Conservation (phyloP, 352 stramenopile genomes). For the Halophytophthora batemanensis region DNA sequence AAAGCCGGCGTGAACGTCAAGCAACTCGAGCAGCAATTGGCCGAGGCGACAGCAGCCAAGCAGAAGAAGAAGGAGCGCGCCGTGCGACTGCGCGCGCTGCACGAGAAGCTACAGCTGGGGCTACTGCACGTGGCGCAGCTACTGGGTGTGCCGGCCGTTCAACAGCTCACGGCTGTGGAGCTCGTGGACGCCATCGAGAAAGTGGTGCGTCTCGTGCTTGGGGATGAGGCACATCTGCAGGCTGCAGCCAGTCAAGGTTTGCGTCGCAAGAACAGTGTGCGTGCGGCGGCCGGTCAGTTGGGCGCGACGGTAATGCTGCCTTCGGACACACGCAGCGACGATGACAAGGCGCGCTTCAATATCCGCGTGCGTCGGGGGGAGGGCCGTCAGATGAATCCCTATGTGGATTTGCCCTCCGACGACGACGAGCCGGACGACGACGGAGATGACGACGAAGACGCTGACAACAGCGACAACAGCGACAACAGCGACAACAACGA, state of each 20-base stretch:
- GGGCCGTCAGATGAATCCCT: conserved; percentile 62
- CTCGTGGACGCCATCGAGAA: conserved; percentile 74
- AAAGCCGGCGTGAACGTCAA: conserved; percentile 59
- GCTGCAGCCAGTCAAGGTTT: conserved; percentile 41
- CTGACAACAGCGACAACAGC: conserved; percentile 5
- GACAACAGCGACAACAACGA: conserved; percentile 11
- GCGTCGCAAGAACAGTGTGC: conserved; percentile 74
- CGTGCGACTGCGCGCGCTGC: conserved; percentile 47
- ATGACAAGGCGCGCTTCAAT: conserved; percentile 77
- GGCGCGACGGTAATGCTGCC: conserved; percentile 26
- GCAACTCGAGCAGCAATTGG: conserved; percentile 60
- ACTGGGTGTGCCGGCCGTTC: conserved; percentile 38
- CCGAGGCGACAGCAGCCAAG: conserved; percentile 39
- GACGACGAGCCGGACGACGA: conserved; percentile 26
- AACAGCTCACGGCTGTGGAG: conserved; percentile 57
- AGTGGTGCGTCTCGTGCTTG: conserved; percentile 66
- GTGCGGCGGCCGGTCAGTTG: conserved; percentile 28
- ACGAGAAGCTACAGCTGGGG: conserved; percentile 72
- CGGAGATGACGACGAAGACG: conserved; percentile 18
- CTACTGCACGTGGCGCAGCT: conserved; percentile 78
- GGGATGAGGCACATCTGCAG: conserved; percentile 70
- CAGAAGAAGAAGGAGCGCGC: conserved; percentile 75
- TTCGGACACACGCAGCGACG: conserved; percentile 38
- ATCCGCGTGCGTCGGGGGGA: conserved; percentile 56
- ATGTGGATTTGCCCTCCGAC: conserved; percentile 33